Base-by-base conservation (phyloP, 176 grass and related monocot genomes). In the Juncus inflexus region DNA sequence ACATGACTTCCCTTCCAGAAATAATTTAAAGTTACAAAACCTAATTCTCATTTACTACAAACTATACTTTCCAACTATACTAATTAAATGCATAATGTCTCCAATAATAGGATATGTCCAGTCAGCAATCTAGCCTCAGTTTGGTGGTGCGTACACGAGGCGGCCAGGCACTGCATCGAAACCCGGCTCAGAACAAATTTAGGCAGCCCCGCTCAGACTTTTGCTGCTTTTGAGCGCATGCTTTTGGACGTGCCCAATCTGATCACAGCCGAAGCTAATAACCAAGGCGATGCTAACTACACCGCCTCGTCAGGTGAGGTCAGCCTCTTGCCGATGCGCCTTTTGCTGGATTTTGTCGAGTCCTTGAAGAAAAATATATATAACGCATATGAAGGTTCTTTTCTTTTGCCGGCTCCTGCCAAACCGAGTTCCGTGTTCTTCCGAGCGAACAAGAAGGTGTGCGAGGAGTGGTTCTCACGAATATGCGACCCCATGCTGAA, bases 381-480 rank as follows among this genome's bases (percentile, higher is more conserved):
- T 55, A 96, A 96, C 76, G 91, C 91, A 3, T 96, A 96, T 81
- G 91, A 91, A 88, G 91, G 91, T 47, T 96, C 91, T 40, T 91
- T 88, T 79, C 79, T 91, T 73, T 78, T 96, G 62, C 60, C 87
- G 63, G 55, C 72, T 42, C 63, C 87, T n/a, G 66, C 82, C 72
- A 83, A 90, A 73, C 77, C 84, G 55, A 91, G 91, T 62, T 83
- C 82, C 15, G 55, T 96, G 73, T 96, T 96, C 75, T 96, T 96
- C 69, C 84, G 79, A 57, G 91, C 91, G 76, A 96, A 96, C 70
- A 96, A 88, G 74, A 78, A 90, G 54, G 91, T 96, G 19, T 96
- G 91, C 76, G 91, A 96, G 55, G 91, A 96, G 77, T 96, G 91
- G 91, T 96, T 96, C 85, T 96, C 87, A 56, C 76, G 91, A 87